Evolutionary conservation across 2,329 filamentous ascomycete species (phyloP).

Genomic region (Cordyceps cateniannulata): DNA sequence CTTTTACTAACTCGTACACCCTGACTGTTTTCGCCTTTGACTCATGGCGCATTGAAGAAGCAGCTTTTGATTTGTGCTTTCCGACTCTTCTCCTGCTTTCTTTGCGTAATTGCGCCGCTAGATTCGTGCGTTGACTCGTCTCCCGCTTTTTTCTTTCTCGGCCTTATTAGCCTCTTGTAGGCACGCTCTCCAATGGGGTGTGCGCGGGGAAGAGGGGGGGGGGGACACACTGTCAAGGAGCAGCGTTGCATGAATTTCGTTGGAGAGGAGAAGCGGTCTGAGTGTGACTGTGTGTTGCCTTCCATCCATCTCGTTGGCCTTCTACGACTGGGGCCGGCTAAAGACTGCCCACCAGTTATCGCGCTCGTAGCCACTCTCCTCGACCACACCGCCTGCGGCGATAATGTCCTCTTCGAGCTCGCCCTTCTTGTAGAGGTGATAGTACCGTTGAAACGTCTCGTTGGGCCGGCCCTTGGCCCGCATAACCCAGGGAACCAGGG

Average conservation of each 20-base stretch:
- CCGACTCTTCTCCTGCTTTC: too few species aligned
- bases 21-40: too few species aligned
- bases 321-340: constrained; percentile 17
- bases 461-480: constrained; percentile 29
- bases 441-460: constrained; percentile 78
- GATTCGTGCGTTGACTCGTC: not conserved
- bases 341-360: constrained; percentile 96
- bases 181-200: not conserved
- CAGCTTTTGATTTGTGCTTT: too few species aligned
- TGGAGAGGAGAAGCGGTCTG: not conserved
- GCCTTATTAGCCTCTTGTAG: not conserved
- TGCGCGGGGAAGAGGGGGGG: not conserved
- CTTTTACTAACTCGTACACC: too few species aligned
- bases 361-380: constrained; percentile 84
- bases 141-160: not conserved
- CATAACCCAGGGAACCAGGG: constrained; percentile 93
- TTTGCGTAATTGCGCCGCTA: not conserved
- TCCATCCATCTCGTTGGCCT: not conserved
- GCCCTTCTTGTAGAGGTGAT: constrained; percentile 82
- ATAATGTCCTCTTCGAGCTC: constrained; percentile 78
- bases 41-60: too few species aligned
- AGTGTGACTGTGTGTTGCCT: constrained; percentile 1
- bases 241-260: not conserved
- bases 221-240: not conserved
- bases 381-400: constrained; percentile 65